phyloP scores from a whole-genome alignment of 352 stramenopile genomes.

The Phytophthora constricta region DNA sequence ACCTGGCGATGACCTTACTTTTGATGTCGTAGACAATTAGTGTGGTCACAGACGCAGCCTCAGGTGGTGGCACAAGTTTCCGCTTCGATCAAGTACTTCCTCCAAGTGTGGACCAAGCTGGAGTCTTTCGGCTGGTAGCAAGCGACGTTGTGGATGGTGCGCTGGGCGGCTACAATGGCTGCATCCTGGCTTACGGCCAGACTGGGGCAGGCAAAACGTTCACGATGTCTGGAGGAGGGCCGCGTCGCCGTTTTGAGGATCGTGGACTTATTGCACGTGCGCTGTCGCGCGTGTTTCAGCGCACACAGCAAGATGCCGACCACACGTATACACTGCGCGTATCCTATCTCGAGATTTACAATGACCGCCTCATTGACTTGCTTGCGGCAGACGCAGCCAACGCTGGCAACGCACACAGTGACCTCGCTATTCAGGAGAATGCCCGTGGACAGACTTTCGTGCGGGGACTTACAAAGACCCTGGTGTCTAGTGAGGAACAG shows the following conservation, averaged over 20 bases:
- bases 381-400: constrained; percentile 41
- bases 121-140: constrained; percentile 53
- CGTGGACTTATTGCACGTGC: constrained; percentile 66
- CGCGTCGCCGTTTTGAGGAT: constrained; percentile 60
- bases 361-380: constrained; percentile 89
- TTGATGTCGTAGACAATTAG: constrained; percentile 53
- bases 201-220: constrained; percentile 81
- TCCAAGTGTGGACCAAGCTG: constrained; percentile 48
- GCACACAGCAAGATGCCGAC: constrained; percentile 51
- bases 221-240: constrained; percentile 66
- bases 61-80: constrained; percentile 62
- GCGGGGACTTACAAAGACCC: constrained; percentile 54
- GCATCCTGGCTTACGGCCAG: constrained; percentile 79
- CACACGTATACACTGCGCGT: constrained; percentile 64
- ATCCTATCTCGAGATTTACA: constrained; percentile 92
- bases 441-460: constrained; percentile 75
- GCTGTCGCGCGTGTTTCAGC: constrained; percentile 64
- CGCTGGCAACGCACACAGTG: constrained; percentile 20
- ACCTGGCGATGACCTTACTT: neutral
- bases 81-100: constrained; percentile 70
- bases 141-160: constrained; percentile 67
- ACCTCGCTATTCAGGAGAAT: constrained; percentile 68
- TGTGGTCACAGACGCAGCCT: constrained; percentile 61
- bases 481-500: constrained; percentile 72
- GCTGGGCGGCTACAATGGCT: constrained; percentile 77